These are phyloP conservation scores for Aphanoascus verrucosus DNA, from an alignment of 2,329 filamentous ascomycete species.

Conservation along the genomic window DNA sequence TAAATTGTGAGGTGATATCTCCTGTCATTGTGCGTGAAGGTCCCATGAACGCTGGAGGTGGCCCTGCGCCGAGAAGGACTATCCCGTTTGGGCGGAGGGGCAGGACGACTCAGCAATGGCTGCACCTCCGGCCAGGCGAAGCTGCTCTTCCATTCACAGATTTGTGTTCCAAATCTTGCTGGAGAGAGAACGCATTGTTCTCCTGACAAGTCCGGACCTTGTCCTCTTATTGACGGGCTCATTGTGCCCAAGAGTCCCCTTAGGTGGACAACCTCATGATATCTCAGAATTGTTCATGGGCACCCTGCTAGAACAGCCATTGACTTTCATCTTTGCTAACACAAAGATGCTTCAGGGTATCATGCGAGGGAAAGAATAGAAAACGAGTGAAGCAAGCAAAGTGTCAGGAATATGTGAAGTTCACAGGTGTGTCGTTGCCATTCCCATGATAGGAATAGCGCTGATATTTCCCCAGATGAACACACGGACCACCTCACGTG, in stretches of 20 bases:
- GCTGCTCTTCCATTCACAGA: background rate
- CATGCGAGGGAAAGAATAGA: background rate
- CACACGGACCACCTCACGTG: too few relatives aligned
- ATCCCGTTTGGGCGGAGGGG: background rate
- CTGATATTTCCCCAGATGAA: background rate
- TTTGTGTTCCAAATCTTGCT: background rate
- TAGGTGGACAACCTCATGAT: too few relatives aligned
- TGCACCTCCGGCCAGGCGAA: background rate
- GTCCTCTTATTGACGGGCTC: too few relatives aligned
- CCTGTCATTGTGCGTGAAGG: background rate
- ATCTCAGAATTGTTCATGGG: too few relatives aligned
- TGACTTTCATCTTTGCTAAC: background rate
- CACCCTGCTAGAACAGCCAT: too few relatives aligned
- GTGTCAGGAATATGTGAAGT: too few relatives aligned
- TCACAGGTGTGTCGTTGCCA: background rate
- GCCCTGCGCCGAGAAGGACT: background rate
- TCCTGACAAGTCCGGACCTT: too few relatives aligned
- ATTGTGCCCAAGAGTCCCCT: too few relatives aligned
- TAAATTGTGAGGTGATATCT: background rate
- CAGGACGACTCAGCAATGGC: background rate
- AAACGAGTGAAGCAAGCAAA: too few relatives aligned
- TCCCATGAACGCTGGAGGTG: background rate
- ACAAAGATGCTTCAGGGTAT: background rate
- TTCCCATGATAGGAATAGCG: slow-evolving; percentile 1
- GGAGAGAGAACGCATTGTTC: background rate